These are phyloP conservation scores for Aspergillus ochraceus DNA, from an alignment of 2,329 filamentous ascomycete species.

Conservation along the genomic window DNA sequence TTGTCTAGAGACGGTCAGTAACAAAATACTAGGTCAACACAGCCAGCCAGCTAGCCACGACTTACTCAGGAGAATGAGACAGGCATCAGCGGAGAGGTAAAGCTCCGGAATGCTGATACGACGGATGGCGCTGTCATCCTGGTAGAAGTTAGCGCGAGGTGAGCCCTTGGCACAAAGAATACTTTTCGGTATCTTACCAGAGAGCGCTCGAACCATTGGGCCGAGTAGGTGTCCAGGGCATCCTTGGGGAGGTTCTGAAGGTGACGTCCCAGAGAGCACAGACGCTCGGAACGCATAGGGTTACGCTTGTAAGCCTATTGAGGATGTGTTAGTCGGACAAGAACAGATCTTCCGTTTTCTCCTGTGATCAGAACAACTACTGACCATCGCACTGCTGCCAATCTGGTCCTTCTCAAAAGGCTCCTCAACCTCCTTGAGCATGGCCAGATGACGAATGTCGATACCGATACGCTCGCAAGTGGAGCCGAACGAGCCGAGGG, in stretches of 20 bases:
- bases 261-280: constrained; percentile 60
- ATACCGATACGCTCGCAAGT: constrained; percentile 72
- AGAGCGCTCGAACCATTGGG: constrained; percentile 76
- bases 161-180: not conserved
- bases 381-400: constrained; percentile 61
- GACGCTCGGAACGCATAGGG: constrained; percentile 58
- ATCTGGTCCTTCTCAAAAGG: constrained; percentile 80
- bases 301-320: constrained; percentile 63
- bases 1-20: constrained; percentile 52
- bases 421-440: constrained; percentile 82
- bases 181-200: constrained; percentile 42
- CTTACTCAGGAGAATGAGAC: constrained; percentile 39
- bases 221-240: constrained; percentile 65
- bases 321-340: constrained; percentile 28
- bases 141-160: constrained; percentile 10
- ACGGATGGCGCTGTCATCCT: constrained; percentile 71
- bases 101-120: constrained; percentile 59
- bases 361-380: constrained; percentile 4
- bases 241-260: constrained; percentile 56
- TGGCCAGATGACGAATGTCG: constrained; percentile 72
- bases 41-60: not conserved
- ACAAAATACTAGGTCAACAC: not conserved
- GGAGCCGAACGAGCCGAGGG: constrained; percentile 75
- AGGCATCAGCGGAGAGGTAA: constrained; percentile 68
- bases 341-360: not conserved